These are phyloP conservation scores for Rhipidocladum racemiflorum DNA, from an alignment of 176 grass and related monocot genomes.

Conservation along the genomic window DNA sequence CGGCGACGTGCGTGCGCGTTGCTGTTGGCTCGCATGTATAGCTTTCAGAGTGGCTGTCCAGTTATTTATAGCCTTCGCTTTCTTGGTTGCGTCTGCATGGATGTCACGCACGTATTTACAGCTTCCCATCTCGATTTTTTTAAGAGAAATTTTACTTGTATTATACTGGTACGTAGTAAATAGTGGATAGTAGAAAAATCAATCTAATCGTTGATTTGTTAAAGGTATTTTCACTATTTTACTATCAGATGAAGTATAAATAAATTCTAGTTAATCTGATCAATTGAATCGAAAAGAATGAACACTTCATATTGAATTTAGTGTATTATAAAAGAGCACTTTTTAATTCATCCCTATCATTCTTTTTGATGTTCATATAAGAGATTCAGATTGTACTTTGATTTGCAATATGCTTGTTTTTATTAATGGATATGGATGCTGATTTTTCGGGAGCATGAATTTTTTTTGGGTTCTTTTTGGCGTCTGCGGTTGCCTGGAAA, in stretches of 20 bases:
- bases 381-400: background rate
- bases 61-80: constrained; percentile 3
- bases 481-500: background rate
- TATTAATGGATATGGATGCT: background rate
- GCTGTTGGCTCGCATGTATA: background rate
- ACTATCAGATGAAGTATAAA: no score
- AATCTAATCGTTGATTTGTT: no score
- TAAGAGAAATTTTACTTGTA: no score
- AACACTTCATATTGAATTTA: no score
- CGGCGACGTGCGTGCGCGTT: constrained; percentile 2
- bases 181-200: no score
- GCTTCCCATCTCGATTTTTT: background rate
- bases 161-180: no score
- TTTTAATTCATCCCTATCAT: no score
- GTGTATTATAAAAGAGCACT: no score
- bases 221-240: no score
- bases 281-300: no score
- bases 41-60: background rate
- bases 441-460: background rate
- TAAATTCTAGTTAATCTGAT: no score
- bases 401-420: background rate
- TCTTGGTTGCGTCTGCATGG: constrained; percentile 18
- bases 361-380: background rate
- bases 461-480: background rate
- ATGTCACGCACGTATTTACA: background rate